Evolutionary conservation across 192 early-diverging fungal genomes (phyloP), one percentile per base, ranked within the genome.

Genomic region (Backusella mclennaniae): DNA sequence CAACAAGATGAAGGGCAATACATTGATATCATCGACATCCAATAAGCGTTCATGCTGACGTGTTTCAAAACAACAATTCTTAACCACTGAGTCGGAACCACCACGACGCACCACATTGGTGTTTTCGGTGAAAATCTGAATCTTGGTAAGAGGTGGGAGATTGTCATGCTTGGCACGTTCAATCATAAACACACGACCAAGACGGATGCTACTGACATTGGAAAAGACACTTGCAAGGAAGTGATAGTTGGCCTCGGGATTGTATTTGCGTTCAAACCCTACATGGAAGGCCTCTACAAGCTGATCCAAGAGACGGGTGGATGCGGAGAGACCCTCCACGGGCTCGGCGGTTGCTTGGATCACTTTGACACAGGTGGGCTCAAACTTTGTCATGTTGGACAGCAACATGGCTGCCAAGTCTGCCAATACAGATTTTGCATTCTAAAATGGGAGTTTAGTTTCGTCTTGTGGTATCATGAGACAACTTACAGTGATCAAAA

Each of bases 161-260:
- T 82, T 87, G 67, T 95, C 92, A 67, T 92, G 86, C 2, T 80
- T 76, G 1, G 93, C 87, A 67, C 85, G 85, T 26, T 83, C 83
- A 9, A 97, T 83, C 78, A 95, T 95, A 49, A 85, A 90, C 0
- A 85, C 86, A 29, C 97, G 89, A 36, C 94, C 94, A 41, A 80
- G 85, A 52, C 85, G 85, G 67, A 89, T 74, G 44, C 81, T 86
- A 4, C 95, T 90, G 35, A 97, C 78, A 56, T 97, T 95, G 17
- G 95, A 95, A 87, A 99, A 97, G 12, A 98, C 96, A 46, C 94
- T 95, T 33, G 93, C 93, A 76, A 99, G 88, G 73, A 95, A 97
- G 52, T 95, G 84, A 77, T 85, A 98, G 31, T 89, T 87, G 35
- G 96, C 95, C 46, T 90, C 75, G 59, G 90, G 87, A 80, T 98